Evolutionary conservation across 75 land plant genomes (phyloP).

Genomic region (Pinus tabuliformis): DNA sequence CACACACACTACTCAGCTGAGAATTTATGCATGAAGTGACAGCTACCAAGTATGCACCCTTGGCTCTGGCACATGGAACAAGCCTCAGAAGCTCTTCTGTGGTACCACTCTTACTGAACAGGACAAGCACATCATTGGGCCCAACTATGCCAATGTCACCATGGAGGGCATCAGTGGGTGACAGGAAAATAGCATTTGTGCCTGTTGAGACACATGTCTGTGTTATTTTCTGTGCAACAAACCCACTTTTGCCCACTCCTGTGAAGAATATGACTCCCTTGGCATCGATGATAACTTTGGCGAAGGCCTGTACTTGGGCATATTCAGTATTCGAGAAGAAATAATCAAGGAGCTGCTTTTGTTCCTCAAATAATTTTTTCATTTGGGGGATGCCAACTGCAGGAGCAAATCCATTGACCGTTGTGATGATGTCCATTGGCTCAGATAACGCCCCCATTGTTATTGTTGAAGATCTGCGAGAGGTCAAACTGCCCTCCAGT

Average conservation of each 20-base stretch:
- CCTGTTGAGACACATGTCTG: slow-evolving; percentile 94
- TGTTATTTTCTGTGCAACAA: slow-evolving; percentile 92
- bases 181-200: slow-evolving; percentile 65
- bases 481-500: neutral
- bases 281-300: slow-evolving; percentile 44
- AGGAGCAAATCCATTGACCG: neutral
- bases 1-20: slow-evolving; percentile 47
- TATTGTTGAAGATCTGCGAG: neutral
- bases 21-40: slow-evolving; percentile 59
- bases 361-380: slow-evolving; percentile 60
- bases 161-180: slow-evolving; percentile 95
- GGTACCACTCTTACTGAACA: slow-evolving; percentile 86
- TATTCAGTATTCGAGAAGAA: slow-evolving; percentile 69
- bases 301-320: slow-evolving; percentile 55
- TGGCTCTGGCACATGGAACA: slow-evolving; percentile 82
- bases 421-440: neutral
- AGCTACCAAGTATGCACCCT: slow-evolving; percentile 69
- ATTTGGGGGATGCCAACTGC: slow-evolving; percentile 25
- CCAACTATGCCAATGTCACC: slow-evolving; percentile 90
- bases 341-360: slow-evolving; percentile 60
- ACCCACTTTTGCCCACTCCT: slow-evolving; percentile 98
- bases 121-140: slow-evolving; percentile 54
- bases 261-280: slow-evolving; percentile 88
- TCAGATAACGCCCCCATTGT: neutral
- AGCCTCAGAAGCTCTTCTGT: slow-evolving; percentile 84